Evolutionary conservation across 768 basidiomycete species (phyloP).

Genomic region (Leccinellum albellum): DNA sequence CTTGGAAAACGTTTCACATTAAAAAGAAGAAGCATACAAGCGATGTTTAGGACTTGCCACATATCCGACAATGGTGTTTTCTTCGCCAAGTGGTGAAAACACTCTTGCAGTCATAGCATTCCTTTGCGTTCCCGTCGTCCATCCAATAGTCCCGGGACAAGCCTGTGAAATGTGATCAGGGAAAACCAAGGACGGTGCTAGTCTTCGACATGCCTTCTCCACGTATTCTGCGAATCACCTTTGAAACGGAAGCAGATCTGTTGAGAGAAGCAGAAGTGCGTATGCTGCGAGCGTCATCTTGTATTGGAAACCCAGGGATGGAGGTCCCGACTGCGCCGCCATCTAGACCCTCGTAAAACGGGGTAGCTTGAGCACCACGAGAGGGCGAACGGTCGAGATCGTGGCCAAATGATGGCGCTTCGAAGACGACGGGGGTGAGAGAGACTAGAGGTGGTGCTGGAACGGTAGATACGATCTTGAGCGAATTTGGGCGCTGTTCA

Average conservation of each 20-base stretch:
- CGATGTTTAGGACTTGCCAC: constrained; percentile 50
- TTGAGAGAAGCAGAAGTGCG: constrained; percentile 70
- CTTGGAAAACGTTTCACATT: constrained; percentile 41
- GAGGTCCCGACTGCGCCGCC: constrained; percentile 64
- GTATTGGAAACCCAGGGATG: constrained; percentile 91
- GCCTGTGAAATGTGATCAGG: constrained; percentile 41
- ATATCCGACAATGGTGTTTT: constrained; percentile 97
- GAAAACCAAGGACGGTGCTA: constrained; percentile 2
- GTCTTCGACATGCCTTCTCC: constrained; percentile 65
- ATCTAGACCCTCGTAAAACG: constrained; percentile 50
- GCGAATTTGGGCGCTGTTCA: constrained; percentile 56
- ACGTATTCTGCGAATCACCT: constrained; percentile 84
- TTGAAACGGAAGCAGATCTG: constrained; percentile 80
- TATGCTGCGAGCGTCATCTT: constrained; percentile 86
- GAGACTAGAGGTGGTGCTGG: constrained; percentile 83
- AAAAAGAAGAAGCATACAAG: background rate
- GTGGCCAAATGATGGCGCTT: constrained; percentile 63
- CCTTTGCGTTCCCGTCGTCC: constrained; percentile 93
- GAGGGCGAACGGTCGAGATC: constrained; percentile 62
- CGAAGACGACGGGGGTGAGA: constrained; percentile 79
- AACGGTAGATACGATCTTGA: constrained; percentile 47
- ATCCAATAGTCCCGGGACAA: constrained; percentile 96
- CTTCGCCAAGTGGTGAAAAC: constrained; percentile 91
- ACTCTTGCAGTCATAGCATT: constrained; percentile 94
- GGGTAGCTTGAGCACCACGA: constrained; percentile 47